Conservation (phyloP, 2,329 filamentous ascomycete genomes). For the Venturia nashicola region DNA sequence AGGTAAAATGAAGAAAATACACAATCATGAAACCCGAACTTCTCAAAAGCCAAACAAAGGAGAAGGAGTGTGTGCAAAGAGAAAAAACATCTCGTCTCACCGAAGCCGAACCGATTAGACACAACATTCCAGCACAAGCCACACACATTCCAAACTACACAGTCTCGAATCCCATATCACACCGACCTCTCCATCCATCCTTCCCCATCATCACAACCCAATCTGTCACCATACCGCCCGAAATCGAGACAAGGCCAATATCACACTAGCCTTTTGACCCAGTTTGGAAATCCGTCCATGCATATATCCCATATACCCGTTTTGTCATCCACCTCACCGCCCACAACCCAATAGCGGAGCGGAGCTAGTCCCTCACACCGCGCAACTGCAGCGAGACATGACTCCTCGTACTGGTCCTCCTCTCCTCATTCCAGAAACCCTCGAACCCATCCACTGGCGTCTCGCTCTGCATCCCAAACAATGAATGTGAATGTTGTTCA, state of each 20-base stretch:
- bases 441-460: slow-evolving; percentile 7
- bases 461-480: slow-evolving; percentile 1
- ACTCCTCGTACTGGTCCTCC: not conserved
- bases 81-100: not conserved
- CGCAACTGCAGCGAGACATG: not conserved
- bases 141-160: not conserved
- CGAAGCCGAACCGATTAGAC: not conserved
- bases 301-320: too few species aligned
- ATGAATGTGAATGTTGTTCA: not conserved
- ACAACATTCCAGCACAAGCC: not conserved
- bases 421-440: slow-evolving; percentile 8
- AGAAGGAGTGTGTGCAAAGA: not conserved
- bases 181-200: not conserved
- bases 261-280: not conserved
- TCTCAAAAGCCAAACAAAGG: not conserved
- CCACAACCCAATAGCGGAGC: not conserved
- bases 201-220: not conserved
- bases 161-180: not conserved
- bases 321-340: too few species aligned
- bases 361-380: not conserved
- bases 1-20: not conserved
- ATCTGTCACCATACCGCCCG: not conserved
- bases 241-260: not conserved
- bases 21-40: not conserved
- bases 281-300: not conserved